These are phyloP conservation scores for Chalciporus sphaerocephalus DNA, from an alignment of 768 basidiomycete species.

Conservation along the genomic window DNA sequence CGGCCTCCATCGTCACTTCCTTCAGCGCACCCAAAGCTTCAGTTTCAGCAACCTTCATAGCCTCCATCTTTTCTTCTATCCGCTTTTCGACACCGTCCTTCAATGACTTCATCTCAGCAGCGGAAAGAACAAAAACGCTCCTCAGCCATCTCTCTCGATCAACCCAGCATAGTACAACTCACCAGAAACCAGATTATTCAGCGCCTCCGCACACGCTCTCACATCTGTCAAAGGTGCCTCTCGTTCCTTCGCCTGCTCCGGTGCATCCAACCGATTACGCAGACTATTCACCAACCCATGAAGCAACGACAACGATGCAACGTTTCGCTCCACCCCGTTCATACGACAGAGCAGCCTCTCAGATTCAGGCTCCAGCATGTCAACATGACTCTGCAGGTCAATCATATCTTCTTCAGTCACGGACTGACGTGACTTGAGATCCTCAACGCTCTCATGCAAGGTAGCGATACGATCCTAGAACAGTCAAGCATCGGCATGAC, in stretches of 20 bases:
- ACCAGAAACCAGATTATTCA: slow-evolving; percentile 44
- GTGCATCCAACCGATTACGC: slow-evolving; percentile 19
- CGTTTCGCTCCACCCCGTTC: slow-evolving; percentile 27
- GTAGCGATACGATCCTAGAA: slow-evolving; percentile 23
- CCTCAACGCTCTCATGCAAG: slow-evolving; percentile 19
- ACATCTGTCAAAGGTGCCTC: slow-evolving; percentile 21
- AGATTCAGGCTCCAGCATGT: slow-evolving; percentile 35
- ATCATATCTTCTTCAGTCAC: slow-evolving; percentile 28
- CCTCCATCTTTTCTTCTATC: slow-evolving; percentile 44
- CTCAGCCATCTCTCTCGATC: slow-evolving; percentile 1
- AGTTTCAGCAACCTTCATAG: slow-evolving; percentile 38
- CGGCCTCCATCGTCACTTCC: slow-evolving; percentile 32
- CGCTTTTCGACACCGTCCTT: slow-evolving; percentile 42
- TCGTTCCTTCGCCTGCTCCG: slow-evolving; percentile 5
- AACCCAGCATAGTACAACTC: slow-evolving; percentile 6
- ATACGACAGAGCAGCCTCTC: slow-evolving; percentile 28
- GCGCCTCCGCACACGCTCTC: slow-evolving; percentile 30
- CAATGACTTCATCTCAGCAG: slow-evolving; percentile 44
- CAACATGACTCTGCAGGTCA: slow-evolving; percentile 36
- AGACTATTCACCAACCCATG: slow-evolving; percentile 22
- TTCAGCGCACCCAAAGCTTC: slow-evolving; percentile 38
- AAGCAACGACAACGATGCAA: slow-evolving; percentile 27
- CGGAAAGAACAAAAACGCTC: too few species aligned
- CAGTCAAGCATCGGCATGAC: background rate
- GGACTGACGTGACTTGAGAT: slow-evolving; percentile 22